Conservation (phyloP, 192 early-diverging fungal genomes). For the Mortierella alpina region DNA sequence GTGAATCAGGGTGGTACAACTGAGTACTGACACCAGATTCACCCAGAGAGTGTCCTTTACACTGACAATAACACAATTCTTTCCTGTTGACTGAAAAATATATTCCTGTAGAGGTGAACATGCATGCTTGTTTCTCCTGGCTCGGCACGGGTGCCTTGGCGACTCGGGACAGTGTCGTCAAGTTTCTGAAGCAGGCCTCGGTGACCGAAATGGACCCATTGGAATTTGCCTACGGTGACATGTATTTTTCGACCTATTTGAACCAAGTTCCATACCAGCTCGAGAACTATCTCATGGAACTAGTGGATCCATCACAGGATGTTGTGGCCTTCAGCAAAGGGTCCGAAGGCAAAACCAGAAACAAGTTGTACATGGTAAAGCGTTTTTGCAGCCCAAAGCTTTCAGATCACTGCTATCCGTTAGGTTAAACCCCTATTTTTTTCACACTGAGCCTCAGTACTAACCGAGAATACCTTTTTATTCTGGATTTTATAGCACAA, state of each 20-base stretch:
- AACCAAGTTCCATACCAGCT: constrained; percentile 67
- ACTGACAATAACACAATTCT: no score
- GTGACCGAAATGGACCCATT: constrained; percentile 58
- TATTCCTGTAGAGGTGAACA: constrained; percentile 55
- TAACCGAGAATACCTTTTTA: not conserved
- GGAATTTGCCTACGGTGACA: constrained; percentile 64
- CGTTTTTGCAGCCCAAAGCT: no score
- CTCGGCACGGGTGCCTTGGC: constrained; percentile 62
- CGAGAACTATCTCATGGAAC: constrained; percentile 57
- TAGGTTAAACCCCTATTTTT: not conserved
- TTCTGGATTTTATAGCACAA: constrained; percentile 45
- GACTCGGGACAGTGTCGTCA: constrained; percentile 58
- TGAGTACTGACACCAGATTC: no score
- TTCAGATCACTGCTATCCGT: not conserved
- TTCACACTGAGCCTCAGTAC: not conserved
- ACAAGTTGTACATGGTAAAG: constrained; percentile 62
- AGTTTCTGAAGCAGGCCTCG: constrained; percentile 59
- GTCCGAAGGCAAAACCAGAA: constrained; percentile 56
- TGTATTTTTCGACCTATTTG: constrained; percentile 66
- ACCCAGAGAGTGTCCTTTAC: no score
- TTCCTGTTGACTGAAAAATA: no score
- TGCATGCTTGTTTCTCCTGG: constrained; percentile 65
- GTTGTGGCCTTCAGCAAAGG: constrained; percentile 54
- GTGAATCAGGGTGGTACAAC: no score
- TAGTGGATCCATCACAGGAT: constrained; percentile 50